phyloP scores from a whole-genome alignment of 768 basidiomycete species.

The Coprinopsis strossmayeri region DNA sequence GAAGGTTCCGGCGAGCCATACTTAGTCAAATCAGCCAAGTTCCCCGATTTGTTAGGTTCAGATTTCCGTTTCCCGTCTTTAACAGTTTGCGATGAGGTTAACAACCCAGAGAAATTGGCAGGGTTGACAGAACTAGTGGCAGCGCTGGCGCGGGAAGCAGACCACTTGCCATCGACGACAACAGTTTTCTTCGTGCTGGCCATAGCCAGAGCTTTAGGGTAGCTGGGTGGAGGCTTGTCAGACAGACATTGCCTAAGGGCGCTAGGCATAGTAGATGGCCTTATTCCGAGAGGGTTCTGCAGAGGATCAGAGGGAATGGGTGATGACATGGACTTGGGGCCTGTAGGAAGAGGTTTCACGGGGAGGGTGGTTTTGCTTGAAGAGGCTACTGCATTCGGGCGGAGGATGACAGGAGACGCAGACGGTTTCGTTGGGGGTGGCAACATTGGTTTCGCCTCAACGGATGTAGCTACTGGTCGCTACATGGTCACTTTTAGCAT shows the following conservation, averaged over 20 bases:
- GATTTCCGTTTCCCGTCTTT: not conserved
- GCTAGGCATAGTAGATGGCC: conserved; percentile 30
- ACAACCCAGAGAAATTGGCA: conserved; percentile 4
- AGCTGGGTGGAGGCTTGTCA: conserved; percentile 20
- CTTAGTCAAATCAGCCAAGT: not conserved
- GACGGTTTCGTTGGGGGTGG: not conserved
- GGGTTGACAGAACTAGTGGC: conserved; percentile 14
- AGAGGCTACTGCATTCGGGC: conserved; percentile 28
- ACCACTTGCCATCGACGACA: conserved; percentile 3
- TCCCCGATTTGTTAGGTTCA: not conserved
- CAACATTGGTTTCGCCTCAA: too few species aligned
- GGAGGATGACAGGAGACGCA: conserved; percentile 17
- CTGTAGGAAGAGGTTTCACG: not conserved
- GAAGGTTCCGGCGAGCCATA: not conserved
- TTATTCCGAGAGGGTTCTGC: conserved; percentile 47
- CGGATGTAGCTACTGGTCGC: too few species aligned
- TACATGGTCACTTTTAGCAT: too few species aligned
- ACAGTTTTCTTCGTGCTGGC: not conserved
- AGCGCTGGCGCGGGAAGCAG: not conserved
- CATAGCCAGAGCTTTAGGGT: conserved; percentile 14
- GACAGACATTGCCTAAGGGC: not conserved
- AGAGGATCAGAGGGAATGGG: conserved; percentile 9
- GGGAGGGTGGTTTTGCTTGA: not conserved
- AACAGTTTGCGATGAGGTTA: not conserved
- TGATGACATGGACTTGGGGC: not conserved